Evolutionary conservation across 768 basidiomycete genomes (phyloP), one percentile per base, ranked within the genome.

Genomic region (Xerocomellus intermedius): DNA sequence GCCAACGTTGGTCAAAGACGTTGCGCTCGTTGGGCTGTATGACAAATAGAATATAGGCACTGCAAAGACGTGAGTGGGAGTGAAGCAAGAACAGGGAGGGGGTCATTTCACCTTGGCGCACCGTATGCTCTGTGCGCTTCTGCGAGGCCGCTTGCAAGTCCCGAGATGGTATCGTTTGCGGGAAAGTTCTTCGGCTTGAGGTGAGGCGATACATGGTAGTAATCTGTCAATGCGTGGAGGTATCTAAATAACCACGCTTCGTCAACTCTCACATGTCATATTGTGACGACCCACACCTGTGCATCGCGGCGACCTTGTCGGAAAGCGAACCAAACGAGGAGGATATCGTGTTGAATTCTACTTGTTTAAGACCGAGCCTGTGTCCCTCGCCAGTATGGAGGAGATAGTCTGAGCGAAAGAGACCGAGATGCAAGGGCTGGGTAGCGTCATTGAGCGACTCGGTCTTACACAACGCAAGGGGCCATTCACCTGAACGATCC

Each of bases 291-390:
- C 46, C 61, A 90, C 89, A 94, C 92, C 85, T 79, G 72, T 98
- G 96, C 67, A 98, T 69, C 22, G 83, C 81, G 4, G 87, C 78
- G 10, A 79, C 75, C 36, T 76, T 78, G 58, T 89, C 77, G 0
- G 90, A 90, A 14, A 98, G 76, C 1, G 85, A 66, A 0, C 94
- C 96, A 69, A 98, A 96, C 1, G 94, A 94, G 0, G 87, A 83
- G 3, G 94, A 92, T 58, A 98, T 95, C 9, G 96, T 97, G 68
- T 99, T 99, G 74, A 98, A 97, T 69, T 99, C 96, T 39, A 98
- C 96, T 73, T 99, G 96, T 69, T 94, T 96, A 58, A 99, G 71
- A 7, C 74, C 71, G 14, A 76, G 64, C 14, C 19, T 21, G 13
- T 41, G 66, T 28, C 73, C 68, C 0, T 62, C 59, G 2, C 77